Percentiles rank a stretch among this genome's conserved stretches.
phyloP scores from a whole-genome alignment of 208 protist species.

The Crithidia sp. region DNA sequence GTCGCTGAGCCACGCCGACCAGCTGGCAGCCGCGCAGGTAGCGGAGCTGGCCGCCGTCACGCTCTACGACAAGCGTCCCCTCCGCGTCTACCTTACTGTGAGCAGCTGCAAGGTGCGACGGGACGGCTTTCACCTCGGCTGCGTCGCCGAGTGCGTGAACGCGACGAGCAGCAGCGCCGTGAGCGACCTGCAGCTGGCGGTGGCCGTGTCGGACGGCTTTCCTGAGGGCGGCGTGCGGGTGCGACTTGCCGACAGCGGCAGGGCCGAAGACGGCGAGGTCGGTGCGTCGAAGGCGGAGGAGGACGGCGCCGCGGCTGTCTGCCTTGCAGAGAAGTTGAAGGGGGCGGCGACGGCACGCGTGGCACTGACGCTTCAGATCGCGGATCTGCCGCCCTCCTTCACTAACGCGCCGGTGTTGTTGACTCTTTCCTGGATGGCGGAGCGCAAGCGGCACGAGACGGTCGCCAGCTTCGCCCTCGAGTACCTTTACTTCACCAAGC shows the following conservation, averaged over 20 bases:
- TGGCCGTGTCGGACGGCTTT: conserved; percentile 26
- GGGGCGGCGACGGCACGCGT: conserved; percentile 28
- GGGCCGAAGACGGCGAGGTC: not conserved
- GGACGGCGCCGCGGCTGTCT: not conserved
- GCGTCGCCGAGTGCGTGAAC: conserved; percentile 51
- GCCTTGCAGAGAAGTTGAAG: conserved; percentile 54
- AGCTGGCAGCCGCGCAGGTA: conserved; percentile 13
- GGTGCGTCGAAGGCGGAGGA: not conserved
- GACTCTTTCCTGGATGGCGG: conserved; percentile 43
- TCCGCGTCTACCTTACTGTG: conserved; percentile 43
- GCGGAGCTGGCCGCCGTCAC: conserved; percentile 34
- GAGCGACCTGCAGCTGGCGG: conserved; percentile 16
- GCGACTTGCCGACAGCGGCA: conserved; percentile 4
- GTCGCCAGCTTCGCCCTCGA: conserved; percentile 35
- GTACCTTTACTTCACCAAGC: conserved; percentile 73
- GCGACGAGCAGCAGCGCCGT: conserved; percentile 33
- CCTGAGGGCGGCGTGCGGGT: conserved; percentile 12
- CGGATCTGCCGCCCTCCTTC: conserved; percentile 38
- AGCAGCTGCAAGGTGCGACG: conserved; percentile 54
- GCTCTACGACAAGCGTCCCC: conserved; percentile 40
- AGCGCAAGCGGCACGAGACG: conserved; percentile 34
- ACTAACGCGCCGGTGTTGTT: conserved; percentile 35
- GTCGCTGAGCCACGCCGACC: conserved; percentile 3
- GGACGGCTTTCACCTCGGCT: conserved; percentile 45
- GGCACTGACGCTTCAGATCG: conserved; percentile 36